A percentile compares a stretch with the other conserved stretches of the same genome.
Evolutionary conservation across 257 asterid species (phyloP).

Genomic region (Rubia yunnanensis): DNA sequence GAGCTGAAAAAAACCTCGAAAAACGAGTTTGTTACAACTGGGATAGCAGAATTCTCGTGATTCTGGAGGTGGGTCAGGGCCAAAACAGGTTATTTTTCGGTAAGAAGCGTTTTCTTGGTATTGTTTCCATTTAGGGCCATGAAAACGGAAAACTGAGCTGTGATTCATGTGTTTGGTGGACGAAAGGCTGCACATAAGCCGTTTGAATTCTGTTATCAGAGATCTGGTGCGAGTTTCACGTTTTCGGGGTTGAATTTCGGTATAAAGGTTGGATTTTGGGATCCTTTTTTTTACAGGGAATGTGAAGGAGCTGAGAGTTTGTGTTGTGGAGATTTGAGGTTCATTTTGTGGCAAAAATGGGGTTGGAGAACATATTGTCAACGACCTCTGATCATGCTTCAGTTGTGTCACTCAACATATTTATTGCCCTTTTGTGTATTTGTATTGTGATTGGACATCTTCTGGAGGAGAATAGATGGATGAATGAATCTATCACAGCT

Average conservation of each 20-base stretch:
- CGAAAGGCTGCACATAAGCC: neutral
- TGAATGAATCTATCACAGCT: conserved; percentile 97
- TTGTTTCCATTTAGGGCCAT: neutral
- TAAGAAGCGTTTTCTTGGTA: neutral
- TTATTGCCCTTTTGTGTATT: conserved; percentile 70
- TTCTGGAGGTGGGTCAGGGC: neutral
- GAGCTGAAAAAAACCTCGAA: neutral
- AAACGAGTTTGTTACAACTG: neutral
- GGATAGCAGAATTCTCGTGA: conserved; percentile 2
- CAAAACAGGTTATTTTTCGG: neutral
- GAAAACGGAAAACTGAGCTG: neutral
- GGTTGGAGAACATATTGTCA: conserved; percentile 18
- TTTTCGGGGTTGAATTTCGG: neutral
- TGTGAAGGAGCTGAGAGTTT: conserved; percentile 13
- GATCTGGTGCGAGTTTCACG: conserved; percentile 9
- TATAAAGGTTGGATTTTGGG: neutral
- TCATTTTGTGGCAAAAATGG: neutral
- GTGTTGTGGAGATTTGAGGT: conserved; percentile 9
- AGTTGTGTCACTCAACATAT: conserved; percentile 72
- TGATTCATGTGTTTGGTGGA: neutral
- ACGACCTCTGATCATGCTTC: conserved; percentile 64
- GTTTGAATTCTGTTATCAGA: neutral
- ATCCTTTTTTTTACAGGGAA: neutral
- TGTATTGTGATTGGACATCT: conserved; percentile 94
- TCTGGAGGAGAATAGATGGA: conserved; percentile 91